A percentile compares a stretch with the other conserved stretches of the same genome.
Conservation (phyloP, 495 filamentous ascomycete species). For the Hypoxylon fuscum region DNA sequence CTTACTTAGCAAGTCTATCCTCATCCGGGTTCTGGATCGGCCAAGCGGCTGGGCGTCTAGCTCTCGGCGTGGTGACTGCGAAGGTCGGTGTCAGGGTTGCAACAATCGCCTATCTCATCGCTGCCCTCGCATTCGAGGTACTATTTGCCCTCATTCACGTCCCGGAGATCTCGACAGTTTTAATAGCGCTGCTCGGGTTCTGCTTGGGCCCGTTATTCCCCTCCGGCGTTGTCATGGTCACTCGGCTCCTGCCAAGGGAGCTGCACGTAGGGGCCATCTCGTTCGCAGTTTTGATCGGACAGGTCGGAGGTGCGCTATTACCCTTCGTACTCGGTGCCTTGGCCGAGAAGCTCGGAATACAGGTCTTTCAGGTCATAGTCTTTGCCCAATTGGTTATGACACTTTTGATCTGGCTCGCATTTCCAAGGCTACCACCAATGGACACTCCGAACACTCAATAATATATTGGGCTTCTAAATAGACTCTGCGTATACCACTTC, state of each 20-base stretch:
- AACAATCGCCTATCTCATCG: conserved; percentile 57
- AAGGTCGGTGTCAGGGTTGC: conserved; percentile 66
- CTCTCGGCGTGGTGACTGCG: conserved; percentile 65
- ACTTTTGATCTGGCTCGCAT: conserved; percentile 54
- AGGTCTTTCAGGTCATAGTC: conserved; percentile 71
- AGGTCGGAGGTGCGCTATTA: conserved; percentile 71
- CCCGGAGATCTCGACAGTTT: conserved; percentile 66
- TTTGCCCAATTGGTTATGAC: conserved; percentile 64
- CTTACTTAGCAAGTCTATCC: conserved; percentile 72
- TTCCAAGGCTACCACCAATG: conserved; percentile 28
- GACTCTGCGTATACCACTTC: too few species aligned
- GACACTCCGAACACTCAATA: not conserved
- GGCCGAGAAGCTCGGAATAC: conserved; percentile 72
- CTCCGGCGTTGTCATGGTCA: conserved; percentile 68
- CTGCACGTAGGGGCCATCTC: conserved; percentile 76
- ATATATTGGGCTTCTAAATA: too few species aligned
- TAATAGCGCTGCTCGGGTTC: conserved; percentile 70
- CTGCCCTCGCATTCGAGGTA: conserved; percentile 68
- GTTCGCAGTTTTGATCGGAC: conserved; percentile 74
- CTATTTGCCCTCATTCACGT: conserved; percentile 73
- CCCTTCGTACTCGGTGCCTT: conserved; percentile 78
- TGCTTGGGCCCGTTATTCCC: conserved; percentile 75
- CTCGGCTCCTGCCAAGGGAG: conserved; percentile 71
- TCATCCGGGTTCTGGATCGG: conserved; percentile 78
- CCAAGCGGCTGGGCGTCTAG: conserved; percentile 70